Percentiles rank a stretch among this genome's conserved stretches.
These are phyloP conservation scores for Barnettozyma hawaiiensis DNA, from an alignment of 1,139 yeast genomes.

Conservation along the genomic window DNA sequence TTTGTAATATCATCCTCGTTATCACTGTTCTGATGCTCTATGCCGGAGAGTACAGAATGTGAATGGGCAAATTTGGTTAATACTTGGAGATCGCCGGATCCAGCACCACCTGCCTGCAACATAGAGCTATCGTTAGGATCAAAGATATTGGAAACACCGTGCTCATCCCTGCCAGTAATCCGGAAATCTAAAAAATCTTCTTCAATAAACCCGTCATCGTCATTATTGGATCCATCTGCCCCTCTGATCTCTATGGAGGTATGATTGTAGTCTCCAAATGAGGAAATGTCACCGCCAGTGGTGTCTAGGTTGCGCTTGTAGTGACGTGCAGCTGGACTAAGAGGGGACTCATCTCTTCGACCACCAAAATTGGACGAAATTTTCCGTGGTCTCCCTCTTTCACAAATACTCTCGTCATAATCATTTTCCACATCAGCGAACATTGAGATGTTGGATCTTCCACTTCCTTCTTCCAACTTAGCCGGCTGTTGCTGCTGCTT, in stretches of 20 bases:
- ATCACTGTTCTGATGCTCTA: background rate
- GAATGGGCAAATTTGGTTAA: background rate
- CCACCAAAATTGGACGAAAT: background rate
- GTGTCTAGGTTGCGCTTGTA: background rate
- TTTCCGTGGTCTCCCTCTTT: background rate
- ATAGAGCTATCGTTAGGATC: constrained; percentile 17
- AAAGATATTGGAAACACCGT: constrained; percentile 14
- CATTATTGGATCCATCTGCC: constrained; percentile 2
- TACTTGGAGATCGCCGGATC: background rate
- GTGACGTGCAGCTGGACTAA: background rate
- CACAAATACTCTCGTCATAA: background rate
- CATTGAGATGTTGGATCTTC: background rate
- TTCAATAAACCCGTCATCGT: background rate
- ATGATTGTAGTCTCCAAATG: background rate
- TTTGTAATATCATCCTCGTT: background rate
- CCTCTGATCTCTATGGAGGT: background rate
- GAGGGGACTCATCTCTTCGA: background rate
- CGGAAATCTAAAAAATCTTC: background rate
- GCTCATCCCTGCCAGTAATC: constrained; percentile 1
- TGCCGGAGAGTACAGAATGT: background rate
- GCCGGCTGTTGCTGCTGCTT: background rate
- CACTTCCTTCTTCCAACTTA: background rate
- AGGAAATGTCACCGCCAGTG: background rate
- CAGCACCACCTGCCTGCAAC: constrained; percentile 6
- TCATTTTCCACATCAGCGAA: background rate